Base-by-base conservation (phyloP, 2,329 filamentous ascomycete genomes). In the Waltergamsia citrina region DNA sequence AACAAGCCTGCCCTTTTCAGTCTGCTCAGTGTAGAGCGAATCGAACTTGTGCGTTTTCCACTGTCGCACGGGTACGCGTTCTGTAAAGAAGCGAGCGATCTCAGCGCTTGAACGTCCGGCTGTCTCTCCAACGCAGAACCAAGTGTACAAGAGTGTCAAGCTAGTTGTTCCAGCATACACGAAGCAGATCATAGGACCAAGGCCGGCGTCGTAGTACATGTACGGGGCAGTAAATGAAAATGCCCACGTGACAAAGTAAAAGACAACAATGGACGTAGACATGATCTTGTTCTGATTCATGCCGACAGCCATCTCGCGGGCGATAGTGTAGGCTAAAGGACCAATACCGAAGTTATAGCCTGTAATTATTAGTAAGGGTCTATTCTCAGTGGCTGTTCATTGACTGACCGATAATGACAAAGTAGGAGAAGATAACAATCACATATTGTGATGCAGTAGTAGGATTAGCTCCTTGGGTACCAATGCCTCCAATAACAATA, bases 201-300 rank as follows among this genome's bases (percentile, higher is more conserved):
- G 39, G 6, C 45, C 41, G 1, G 40, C 53, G 7, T 41, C 36
- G 39, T 56, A 56, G 43, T 57, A 57, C 27, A 57, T 40, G 34
- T 57, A 57, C 2, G 53, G 54, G 9, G 43, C 43, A 8, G 52
- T 56, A 37, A 57, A 57, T 10, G 45, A 44, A 23, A 54, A 47
- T 24, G 48, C 42, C 53, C 54, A 57, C 25, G 38, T 39, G 8
- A 51, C 54, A 30, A 49, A 42, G 35, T 44, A 65, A 49, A 63
- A 64, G n/a, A 50, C 52, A 4, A 50, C 57, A 7, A 65, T 57
- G 3, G 58, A 50, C 20, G 50, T 46, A 9, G 59, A 53, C 25
- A 56, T 60, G 44, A 66, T 66, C 44, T 65, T 65, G 47, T 63
- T 64, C 34, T 57, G 47, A 43, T 66, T 65, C 8, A 50, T 52